Base-by-base conservation (phyloP, 169 alveolate genomes). In the Eimeria maxima region DNA sequence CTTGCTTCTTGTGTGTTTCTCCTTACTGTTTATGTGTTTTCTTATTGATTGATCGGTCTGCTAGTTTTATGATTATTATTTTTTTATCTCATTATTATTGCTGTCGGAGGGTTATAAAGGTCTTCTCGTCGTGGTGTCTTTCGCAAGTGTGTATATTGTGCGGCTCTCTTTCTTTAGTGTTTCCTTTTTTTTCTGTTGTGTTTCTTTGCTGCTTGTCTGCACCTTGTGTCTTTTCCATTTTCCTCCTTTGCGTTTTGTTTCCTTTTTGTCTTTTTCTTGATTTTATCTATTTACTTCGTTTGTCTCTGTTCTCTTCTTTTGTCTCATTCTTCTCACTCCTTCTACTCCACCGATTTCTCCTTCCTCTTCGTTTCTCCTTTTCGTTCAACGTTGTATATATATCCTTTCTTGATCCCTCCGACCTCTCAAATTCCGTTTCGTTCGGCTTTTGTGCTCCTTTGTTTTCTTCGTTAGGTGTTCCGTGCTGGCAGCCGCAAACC, bases 401-500 rank as follows among this genome's bases (percentile, higher is more conserved):
- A 0, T 74, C 2, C 5, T 11, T 74, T 29, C 33, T 13, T 38
- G 10, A n/a, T 3, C 81, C 81, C 13, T 71, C 24, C 45, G 47
- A 14, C 22, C 44, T 71, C 53, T 0, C 53, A 14, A 11, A 20
- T 27, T 84, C 29, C 18, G 13, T 84, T 38, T 14, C 20, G 24
- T 27, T 74, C 27, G 33, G 47, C 47, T 84, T 47, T 13, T 84
- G 18, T 38, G 16, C 38, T 29, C 22, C 0, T 74, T 74, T 74
- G 14, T 74, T 42, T 74, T n/a, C 38, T 74, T 74, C 11, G 11
- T 74, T 45, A 84, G 99, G 81, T 99, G 99, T 97, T 97, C 99
- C 65, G 99, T 99, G 5, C 97, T 99, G 63, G 99, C 99, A 20
- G 99, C 99, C 22, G 99, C 99, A n/a, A 99, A 99, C 96, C 99